Percentiles rank a stretch among this genome's conserved stretches.
Conservation (phyloP, 2,329 filamentous ascomycete genomes). For the Stemphylium lycopersici region DNA sequence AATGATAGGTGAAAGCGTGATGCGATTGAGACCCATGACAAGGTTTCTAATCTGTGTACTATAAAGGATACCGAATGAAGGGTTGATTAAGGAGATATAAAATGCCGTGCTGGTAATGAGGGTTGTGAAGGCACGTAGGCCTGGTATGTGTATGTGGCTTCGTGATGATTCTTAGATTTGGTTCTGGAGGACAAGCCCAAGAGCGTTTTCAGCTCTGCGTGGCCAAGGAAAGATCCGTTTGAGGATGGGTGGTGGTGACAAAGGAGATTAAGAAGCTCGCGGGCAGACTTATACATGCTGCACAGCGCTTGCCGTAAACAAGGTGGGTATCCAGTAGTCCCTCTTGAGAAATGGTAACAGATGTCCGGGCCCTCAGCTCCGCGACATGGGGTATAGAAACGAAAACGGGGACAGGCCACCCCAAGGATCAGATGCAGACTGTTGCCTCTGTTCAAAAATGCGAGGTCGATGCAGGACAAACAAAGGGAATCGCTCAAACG, state of each 20-base stretch:
- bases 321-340: constrained; percentile 38
- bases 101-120: constrained; percentile 29
- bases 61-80: constrained; percentile 23
- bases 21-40: constrained; percentile 1
- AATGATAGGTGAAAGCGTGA: constrained; percentile 3
- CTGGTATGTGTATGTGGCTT: constrained; percentile 38
- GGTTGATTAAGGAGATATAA: constrained; percentile 22
- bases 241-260: constrained; percentile 42
- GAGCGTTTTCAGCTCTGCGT: constrained; percentile 39
- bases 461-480: constrained; percentile 34
- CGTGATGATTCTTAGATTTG: constrained; percentile 43
- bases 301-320: constrained; percentile 31
- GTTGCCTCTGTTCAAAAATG: constrained; percentile 31
- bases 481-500: constrained; percentile 47
- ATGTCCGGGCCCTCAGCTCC: constrained; percentile 26
- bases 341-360: constrained; percentile 33
- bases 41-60: constrained; percentile 26
- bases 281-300: constrained; percentile 35
- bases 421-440: constrained; percentile 25
- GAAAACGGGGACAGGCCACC: constrained; percentile 34
- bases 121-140: constrained; percentile 38
- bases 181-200: constrained; percentile 33
- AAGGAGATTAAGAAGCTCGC: constrained; percentile 44
- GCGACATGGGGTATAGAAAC: constrained; percentile 41
- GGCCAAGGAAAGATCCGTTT: constrained; percentile 38